These are phyloP conservation scores for Argentina anserina DNA, from an alignment of 306 rosid genomes.

Conservation along the genomic window DNA sequence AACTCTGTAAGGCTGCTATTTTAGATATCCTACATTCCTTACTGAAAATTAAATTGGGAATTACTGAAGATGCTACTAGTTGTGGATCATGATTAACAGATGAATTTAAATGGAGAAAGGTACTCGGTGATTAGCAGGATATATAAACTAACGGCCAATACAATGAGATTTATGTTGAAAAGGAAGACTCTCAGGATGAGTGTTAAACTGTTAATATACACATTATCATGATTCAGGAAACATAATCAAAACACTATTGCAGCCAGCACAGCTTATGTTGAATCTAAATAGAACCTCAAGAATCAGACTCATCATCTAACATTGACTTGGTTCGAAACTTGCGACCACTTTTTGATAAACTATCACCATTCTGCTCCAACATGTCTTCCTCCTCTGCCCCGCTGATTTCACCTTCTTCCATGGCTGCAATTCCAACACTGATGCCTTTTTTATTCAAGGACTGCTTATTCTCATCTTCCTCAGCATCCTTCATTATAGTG, in stretches of 20 bases:
- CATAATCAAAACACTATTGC: not conserved
- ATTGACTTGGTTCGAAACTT: conserved; percentile 16
- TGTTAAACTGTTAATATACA: not conserved
- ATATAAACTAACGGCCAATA: not conserved
- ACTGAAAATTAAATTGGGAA: too few species aligned
- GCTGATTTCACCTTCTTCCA: conserved; percentile 17
- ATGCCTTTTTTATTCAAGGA: conserved; percentile 13
- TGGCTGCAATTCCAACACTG: conserved; percentile 15
- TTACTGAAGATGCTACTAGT: not conserved
- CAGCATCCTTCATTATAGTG: not conserved
- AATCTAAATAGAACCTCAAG: conserved; percentile 3
- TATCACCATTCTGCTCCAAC: conserved; percentile 2
- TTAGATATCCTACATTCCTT: not conserved
- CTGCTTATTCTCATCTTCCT: conserved; percentile 13
- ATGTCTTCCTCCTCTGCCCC: conserved; percentile 24
- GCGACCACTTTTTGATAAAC: conserved; percentile 16
- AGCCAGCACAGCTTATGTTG: not conserved
- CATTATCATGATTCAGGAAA: conserved; percentile 2
- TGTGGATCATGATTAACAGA: too few species aligned
- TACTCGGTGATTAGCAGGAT: not conserved
- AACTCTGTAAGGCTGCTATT: not conserved
- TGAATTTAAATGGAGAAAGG: not conserved
- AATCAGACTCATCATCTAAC: conserved; percentile 16
- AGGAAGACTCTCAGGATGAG: not conserved
- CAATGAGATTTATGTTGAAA: not conserved